Percentiles rank a stretch among this genome's conserved stretches.
Evolutionary conservation across 2,329 filamentous ascomycete species (phyloP).

Genomic region (Xylariaceae sp.): DNA sequence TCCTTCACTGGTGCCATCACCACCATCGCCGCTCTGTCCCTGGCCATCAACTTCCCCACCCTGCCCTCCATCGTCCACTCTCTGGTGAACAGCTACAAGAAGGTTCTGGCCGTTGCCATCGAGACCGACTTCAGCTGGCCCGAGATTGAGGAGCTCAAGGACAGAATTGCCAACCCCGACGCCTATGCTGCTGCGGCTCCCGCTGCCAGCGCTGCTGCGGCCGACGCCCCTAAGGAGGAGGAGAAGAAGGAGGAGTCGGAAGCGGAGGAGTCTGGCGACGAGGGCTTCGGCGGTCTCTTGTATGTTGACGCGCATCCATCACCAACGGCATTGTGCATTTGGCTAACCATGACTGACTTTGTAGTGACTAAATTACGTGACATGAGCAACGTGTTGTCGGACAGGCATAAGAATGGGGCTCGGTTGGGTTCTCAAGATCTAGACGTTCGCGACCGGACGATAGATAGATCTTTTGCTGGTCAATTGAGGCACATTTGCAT

Average conservation of each 20-base stretch:
- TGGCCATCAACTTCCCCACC: constrained; percentile 92
- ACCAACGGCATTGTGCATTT: too few species aligned
- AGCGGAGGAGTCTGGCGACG: constrained; percentile 61
- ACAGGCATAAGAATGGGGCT: constrained; percentile 33
- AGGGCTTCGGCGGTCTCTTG: constrained; percentile 79
- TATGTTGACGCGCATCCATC: too few species aligned
- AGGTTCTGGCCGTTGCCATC: constrained; percentile 80
- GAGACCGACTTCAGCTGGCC: constrained; percentile 90
- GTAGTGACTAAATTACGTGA: constrained; percentile 44
- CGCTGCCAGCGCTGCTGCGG: constrained; percentile 48
- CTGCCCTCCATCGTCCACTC: constrained; percentile 95
- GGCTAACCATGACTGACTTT: constrained; percentile 30
- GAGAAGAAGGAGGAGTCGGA: constrained; percentile 60
- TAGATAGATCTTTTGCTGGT: constrained; percentile 43
- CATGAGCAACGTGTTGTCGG: constrained; percentile 29
- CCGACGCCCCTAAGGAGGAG: constrained; percentile 43
- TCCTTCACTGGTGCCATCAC: constrained; percentile 72
- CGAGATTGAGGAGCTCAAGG: constrained; percentile 96
- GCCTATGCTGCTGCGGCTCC: constrained; percentile 84
- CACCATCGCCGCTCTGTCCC: constrained; percentile 83
- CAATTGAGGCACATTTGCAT: constrained; percentile 31
- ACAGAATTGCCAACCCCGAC: constrained; percentile 98
- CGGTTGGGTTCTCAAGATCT: constrained; percentile 35
- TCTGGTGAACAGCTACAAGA: constrained; percentile 97
- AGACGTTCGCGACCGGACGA: constrained; percentile 18